Percentiles rank a stretch among this genome's conserved stretches.
phyloP scores from a whole-genome alignment of 192 early-diverging fungal species.

The Podila clonocystis region DNA sequence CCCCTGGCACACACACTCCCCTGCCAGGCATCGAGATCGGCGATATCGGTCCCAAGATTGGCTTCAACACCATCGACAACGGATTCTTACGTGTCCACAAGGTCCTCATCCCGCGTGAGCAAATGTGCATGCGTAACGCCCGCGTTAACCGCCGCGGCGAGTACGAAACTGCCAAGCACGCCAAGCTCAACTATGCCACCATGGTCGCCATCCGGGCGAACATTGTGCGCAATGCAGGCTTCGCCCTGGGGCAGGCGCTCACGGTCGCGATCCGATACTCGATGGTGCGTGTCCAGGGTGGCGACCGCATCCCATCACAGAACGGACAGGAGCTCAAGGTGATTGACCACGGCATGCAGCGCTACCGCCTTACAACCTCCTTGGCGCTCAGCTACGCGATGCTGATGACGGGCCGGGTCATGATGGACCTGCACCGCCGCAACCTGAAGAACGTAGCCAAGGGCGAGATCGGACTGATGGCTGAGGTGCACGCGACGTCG shows the following conservation, averaged over 20 bases:
- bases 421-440: constrained; percentile 69
- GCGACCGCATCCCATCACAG: constrained; percentile 51
- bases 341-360: constrained; percentile 87
- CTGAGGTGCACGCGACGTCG: constrained; percentile 83
- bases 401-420: constrained; percentile 82
- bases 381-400: constrained; percentile 85
- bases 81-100: constrained; percentile 87
- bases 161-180: constrained; percentile 76
- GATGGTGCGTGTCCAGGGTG: constrained; percentile 78
- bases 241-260: constrained; percentile 61
- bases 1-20: constrained; percentile 31
- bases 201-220: constrained; percentile 81
- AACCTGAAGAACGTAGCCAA: constrained; percentile 71
- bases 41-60: constrained; percentile 74
- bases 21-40: constrained; percentile 51
- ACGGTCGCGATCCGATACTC: constrained; percentile 91
- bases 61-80: constrained; percentile 62
- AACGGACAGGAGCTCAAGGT: constrained; percentile 77
- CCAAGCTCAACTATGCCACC: constrained; percentile 81
- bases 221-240: constrained; percentile 71
- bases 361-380: constrained; percentile 81
- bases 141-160: constrained; percentile 75
- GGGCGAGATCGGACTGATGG: constrained; percentile 53
- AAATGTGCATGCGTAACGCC: constrained; percentile 91
- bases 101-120: constrained; percentile 82